Evolutionary conservation across 352 stramenopile genomes (phyloP), one percentile per base, ranked within the genome.

Genomic region (Blastocystis sp.): DNA sequence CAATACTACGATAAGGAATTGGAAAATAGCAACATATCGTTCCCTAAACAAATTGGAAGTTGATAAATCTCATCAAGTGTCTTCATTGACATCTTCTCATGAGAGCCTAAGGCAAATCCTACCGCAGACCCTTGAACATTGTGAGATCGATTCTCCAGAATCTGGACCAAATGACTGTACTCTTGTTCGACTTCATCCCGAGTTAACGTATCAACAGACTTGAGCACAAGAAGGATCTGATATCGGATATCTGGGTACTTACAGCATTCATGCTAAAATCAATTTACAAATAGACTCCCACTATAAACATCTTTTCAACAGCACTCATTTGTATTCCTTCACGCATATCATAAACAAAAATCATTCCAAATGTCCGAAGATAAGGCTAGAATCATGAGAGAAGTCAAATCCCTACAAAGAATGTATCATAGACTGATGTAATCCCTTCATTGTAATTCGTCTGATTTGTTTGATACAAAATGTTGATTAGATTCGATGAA

Each of bases 261-360:
- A 51, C 66, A 78, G 42, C 66, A 78, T 39, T 78, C 66, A 21
- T 78, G 37, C 66, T 78, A 59, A 19, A 14, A 1, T 11, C 37
- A 14, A 78, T 46, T 37, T 3, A 58, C 35, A 0, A n/a, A 0
- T 32, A 32, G 5, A 37, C 37, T 29, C 14, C 32, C 5, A 78
- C 66, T 21, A 78, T 39, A 58, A 78, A 78, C 66, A 78, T 29
- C 66, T 78, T 78, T n/a, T 78, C 66, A 29, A 78, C 32, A 19
- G 66, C 42, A 37, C 37, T 21, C 4, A 78, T 11, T 0, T n/a
- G 0, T 21, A 56, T 59, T 16, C 3, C 66, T 16, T 57, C 39
- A 1, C 66, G 66, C 66, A 78, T 78, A 32, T 78, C 66, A 35
- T 78, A 78, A 19, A 78, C 66, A 29, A 43, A 58, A n/a, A 78